These are phyloP conservation scores for Hibiscus syriacus DNA, from an alignment of 345 rosid species.

Conservation along the genomic window DNA sequence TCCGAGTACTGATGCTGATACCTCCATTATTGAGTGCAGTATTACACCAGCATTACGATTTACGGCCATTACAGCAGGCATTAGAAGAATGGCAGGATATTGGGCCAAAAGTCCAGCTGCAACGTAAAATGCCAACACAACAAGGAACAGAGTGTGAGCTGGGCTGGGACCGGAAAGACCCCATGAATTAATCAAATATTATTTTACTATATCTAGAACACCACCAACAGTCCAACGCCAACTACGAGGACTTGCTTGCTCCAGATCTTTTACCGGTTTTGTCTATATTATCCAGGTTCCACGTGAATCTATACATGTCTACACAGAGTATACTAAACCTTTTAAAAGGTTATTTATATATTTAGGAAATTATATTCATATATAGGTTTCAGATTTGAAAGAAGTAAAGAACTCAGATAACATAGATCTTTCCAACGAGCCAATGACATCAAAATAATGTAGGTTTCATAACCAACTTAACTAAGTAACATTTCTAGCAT, in stretches of 20 bases:
- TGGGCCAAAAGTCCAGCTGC: conserved; percentile 1
- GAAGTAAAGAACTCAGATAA: too few species aligned
- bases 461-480: background rate
- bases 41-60: background rate
- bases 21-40: conserved; percentile 5
- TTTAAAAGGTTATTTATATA: too few species aligned
- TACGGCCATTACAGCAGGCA: background rate
- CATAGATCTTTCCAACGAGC: background rate
- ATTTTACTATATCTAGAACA: background rate
- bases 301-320: background rate
- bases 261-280: background rate
- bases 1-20: background rate
- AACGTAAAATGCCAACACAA: background rate
- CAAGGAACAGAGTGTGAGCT: background rate
- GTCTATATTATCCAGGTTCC: background rate
- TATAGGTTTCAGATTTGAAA: background rate
- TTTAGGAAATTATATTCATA: too few species aligned
- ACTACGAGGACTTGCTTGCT: background rate
- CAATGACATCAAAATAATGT: background rate
- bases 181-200: background rate
- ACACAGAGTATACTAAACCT: too few species aligned
- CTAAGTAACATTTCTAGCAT: background rate
- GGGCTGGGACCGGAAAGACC: conserved; percentile 5
- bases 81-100: background rate
- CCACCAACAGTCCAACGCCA: background rate